Evolutionary conservation across 257 asterid species (phyloP).

Genomic region (Solanum medicagineum): DNA sequence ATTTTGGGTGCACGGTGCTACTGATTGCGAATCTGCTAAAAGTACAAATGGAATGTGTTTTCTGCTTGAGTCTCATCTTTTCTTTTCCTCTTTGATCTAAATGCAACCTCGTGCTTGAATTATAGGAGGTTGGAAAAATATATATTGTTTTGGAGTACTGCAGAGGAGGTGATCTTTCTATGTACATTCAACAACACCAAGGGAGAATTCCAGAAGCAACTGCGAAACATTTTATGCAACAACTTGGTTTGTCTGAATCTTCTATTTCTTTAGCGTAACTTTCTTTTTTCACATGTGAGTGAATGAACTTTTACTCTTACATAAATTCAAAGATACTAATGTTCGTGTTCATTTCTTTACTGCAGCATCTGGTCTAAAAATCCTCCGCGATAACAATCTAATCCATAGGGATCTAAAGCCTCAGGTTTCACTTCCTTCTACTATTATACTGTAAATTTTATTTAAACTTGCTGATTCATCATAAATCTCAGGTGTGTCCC

Average conservation of each 20-base stretch:
- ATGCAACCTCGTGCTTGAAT: slow-evolving; percentile 7
- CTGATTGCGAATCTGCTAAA: background rate
- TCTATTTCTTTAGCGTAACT: background rate
- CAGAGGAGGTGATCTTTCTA: slow-evolving; percentile 90
- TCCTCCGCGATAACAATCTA: slow-evolving; percentile 71
- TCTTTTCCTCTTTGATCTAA: background rate
- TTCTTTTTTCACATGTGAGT: background rate
- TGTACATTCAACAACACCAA: slow-evolving; percentile 52
- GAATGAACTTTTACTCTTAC: background rate
- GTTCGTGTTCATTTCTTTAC: background rate
- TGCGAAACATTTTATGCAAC: slow-evolving; percentile 88
- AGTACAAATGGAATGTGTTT: background rate
- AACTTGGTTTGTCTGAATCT: slow-evolving; percentile 44
- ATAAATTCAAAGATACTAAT: background rate
- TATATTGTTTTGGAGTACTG: slow-evolving; percentile 85
- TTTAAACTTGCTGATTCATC: background rate
- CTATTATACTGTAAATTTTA: background rate
- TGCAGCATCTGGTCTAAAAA: slow-evolving; percentile 84
- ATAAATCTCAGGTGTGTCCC: background rate
- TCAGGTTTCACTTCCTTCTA: slow-evolving; percentile 44
- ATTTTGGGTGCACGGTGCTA: background rate
- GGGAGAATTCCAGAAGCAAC: slow-evolving; percentile 78
- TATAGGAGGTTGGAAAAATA: slow-evolving; percentile 77
- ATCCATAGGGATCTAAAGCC: slow-evolving; percentile 95
- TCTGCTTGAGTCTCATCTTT: background rate